Evolutionary conservation across 148 eudicot species (phyloP), one percentile per base, ranked within the genome.

Genomic region (Chenopodium quinoa): DNA sequence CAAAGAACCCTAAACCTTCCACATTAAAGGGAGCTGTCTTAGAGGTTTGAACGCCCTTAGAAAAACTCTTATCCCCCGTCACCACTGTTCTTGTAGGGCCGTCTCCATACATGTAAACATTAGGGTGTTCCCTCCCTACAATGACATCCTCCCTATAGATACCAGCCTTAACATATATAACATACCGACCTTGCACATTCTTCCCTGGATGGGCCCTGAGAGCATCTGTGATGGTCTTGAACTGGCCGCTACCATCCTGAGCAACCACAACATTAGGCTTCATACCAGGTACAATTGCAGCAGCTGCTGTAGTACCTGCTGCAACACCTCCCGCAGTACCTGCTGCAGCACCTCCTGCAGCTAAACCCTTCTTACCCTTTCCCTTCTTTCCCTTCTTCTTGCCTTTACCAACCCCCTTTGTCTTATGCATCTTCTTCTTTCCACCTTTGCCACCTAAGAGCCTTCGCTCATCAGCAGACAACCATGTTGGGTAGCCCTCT

Each of bases 121-220:
- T 87, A 3, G 73, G 58, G 56, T 86, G 83, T 2, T 85, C 64
- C 75, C 86, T 86, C 3, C 75, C 82, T 11, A 92, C 73, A 0
- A 73, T 68, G 1, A 88, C 85, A 23, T 85, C 77, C 74, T 92
- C 92, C 9, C 75, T 78, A 32, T 92, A 92, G 4, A 87, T 60
- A 0, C 95, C 95, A 0, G 92, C 90, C 82, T 92, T 92, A 2
- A 92, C 87, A 23, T 88, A 86, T 10, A 92, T 84, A 10, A 88
- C 80, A 73, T 62, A 92, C 29, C 88, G 80, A 1, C 88, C 91
- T 75, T 64, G 62, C 2, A 68, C 3, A 9, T 77, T 75, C 31
- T 75, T 86, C 1, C 83, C 86, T 1, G 86, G 92, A 69, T 88
- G 87, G 4, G 91, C 85, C 7, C 48, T 66, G 22, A 91, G 82